Evolutionary conservation across 305 asterid species (phyloP).

Genomic region (Fraxinus nigra): DNA sequence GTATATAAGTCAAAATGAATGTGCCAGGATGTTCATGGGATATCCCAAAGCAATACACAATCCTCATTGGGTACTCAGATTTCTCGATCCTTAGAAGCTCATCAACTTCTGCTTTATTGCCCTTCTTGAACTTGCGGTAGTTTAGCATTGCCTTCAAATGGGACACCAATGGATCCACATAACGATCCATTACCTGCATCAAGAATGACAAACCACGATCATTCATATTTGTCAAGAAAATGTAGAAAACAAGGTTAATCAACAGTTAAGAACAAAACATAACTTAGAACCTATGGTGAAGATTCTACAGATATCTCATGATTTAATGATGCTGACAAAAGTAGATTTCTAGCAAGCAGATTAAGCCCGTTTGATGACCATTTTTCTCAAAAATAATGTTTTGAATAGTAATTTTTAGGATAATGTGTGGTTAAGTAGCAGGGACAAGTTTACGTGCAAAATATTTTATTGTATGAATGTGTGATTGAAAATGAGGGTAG

Average conservation of each 20-base stretch:
- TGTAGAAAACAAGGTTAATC: background rate
- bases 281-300: background rate
- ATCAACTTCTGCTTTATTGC: conserved; percentile 80
- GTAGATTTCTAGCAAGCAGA: background rate
- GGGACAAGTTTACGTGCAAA: background rate
- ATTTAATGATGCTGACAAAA: background rate
- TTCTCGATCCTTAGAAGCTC: conserved; percentile 77
- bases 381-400: background rate
- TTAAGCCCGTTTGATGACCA: background rate
- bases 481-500: background rate
- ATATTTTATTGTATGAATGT: background rate
- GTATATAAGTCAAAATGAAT: conserved; percentile 80
- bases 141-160: conserved; percentile 83
- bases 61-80: conserved; percentile 81
- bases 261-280: background rate
- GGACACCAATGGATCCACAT: conserved; percentile 92
- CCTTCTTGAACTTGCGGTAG: conserved; percentile 86
- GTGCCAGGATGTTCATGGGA: conserved; percentile 98
- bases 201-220: conserved; percentile 17
- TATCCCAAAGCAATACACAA: conserved; percentile 87
- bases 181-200: conserved; percentile 90
- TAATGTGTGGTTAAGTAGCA: background rate
- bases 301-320: background rate
- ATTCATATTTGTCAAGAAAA: background rate
- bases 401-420: background rate